Percentiles rank a stretch among this genome's conserved stretches.
These are phyloP conservation scores for Neurospora tetraspora DNA, from an alignment of 495 filamentous ascomycete species.

Conservation along the genomic window DNA sequence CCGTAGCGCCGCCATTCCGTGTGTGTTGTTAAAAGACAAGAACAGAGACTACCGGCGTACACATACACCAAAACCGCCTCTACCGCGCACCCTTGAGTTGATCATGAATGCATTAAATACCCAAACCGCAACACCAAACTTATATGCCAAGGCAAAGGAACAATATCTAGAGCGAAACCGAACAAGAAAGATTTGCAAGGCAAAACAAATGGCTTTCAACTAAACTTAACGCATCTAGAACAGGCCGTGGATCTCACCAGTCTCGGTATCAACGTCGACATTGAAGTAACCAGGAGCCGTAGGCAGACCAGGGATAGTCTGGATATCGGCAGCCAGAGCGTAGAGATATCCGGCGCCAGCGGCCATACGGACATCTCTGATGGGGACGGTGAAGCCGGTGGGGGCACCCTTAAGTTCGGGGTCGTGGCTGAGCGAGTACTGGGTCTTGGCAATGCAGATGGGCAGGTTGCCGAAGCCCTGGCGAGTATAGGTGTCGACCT, in stretches of 20 bases:
- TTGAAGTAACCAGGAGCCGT: conserved; percentile 95
- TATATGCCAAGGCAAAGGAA: neutral
- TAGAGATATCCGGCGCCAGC: conserved; percentile 93
- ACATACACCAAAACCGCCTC: neutral
- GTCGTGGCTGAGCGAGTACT: conserved; percentile 94
- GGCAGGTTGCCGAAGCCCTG: conserved; percentile 89
- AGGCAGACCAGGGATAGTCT: conserved; percentile 92
- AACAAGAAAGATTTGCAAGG: neutral
- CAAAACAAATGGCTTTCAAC: neutral
- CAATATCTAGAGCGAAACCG: neutral
- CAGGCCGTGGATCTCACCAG: conserved; percentile 89
- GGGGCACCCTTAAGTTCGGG: conserved; percentile 92
- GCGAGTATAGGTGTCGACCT: conserved; percentile 86
- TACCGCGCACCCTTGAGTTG: conserved; percentile 10
- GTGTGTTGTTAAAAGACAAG: neutral
- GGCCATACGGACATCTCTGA: conserved; percentile 87
- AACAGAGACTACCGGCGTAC: neutral
- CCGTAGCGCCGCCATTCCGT: neutral
- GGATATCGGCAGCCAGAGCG: conserved; percentile 91
- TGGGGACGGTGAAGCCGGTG: conserved; percentile 89
- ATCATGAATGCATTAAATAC: conserved; percentile 8
- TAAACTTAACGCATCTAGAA: conserved; percentile 49
- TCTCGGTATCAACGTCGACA: conserved; percentile 86
- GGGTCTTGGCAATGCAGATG: conserved; percentile 95
- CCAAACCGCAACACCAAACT: neutral